Conservation (phyloP, 2,329 filamentous ascomycete genomes). For the Fusarium setosum region DNA sequence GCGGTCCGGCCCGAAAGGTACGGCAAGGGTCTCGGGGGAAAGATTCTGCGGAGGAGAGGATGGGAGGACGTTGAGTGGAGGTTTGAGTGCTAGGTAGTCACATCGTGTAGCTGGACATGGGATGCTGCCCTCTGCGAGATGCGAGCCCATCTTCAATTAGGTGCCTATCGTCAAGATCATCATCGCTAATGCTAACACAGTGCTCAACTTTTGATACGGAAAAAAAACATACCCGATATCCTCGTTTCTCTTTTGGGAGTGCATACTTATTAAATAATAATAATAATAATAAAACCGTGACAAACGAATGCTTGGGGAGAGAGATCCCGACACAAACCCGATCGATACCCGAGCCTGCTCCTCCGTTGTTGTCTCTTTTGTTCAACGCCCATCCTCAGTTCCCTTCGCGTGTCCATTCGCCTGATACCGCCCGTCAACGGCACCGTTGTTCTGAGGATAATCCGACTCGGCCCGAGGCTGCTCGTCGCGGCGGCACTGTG, state of each 20-base stretch:
- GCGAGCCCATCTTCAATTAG: constrained; percentile 11
- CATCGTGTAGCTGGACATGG: neutral
- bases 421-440: too few species aligned
- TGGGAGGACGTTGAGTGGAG: constrained; percentile 36
- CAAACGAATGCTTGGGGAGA: too few species aligned
- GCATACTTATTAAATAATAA: neutral
- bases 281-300: neutral
- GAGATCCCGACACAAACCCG: too few species aligned
- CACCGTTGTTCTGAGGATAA: too few species aligned
- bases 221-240: neutral
- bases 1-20: constrained; percentile 30
- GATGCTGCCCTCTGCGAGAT: neutral
- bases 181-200: constrained; percentile 17
- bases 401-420: too few species aligned
- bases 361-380: too few species aligned
- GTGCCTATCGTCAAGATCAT: constrained; percentile 13
- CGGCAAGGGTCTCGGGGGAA: constrained; percentile 31
- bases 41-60: constrained; percentile 11
- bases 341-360: too few species aligned
- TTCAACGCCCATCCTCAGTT: too few species aligned
- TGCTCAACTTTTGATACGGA: neutral
- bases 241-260: neutral
- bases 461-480: too few species aligned
- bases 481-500: too few species aligned
- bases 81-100: constrained; percentile 29